A percentile compares a stretch with the other conserved stretches of the same genome.
Conservation (phyloP, 768 basidiomycete genomes). For the Pleurotus tuoliensis region DNA sequence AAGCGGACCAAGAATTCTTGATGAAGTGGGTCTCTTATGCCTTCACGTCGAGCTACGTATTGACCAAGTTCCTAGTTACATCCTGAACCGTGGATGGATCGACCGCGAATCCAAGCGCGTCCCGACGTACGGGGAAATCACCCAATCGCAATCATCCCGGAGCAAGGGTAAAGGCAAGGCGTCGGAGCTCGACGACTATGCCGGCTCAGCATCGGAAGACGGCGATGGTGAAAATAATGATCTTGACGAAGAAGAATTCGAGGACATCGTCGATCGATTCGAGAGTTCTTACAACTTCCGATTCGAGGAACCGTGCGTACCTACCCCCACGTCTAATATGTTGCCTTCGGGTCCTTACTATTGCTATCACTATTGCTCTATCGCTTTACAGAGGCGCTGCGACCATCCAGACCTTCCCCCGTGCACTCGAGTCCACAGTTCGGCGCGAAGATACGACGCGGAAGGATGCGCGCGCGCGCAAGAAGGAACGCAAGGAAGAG, state of each 20-base stretch:
- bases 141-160: slow-evolving; percentile 35
- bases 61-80: slow-evolving; percentile 59
- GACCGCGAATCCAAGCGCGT: slow-evolving; percentile 70
- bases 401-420: slow-evolving; percentile 71
- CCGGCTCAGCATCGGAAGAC: slow-evolving; percentile 20
- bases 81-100: slow-evolving; percentile 96
- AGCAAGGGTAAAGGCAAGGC: slow-evolving; percentile 24
- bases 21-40: slow-evolving; percentile 61
- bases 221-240: slow-evolving; percentile 24
- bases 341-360: too few relatives aligned
- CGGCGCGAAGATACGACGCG: slow-evolving; percentile 74
- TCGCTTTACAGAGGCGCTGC: slow-evolving; percentile 49
- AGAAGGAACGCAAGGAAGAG: slow-evolving; percentile 75
- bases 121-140: slow-evolving; percentile 85
- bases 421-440: slow-evolving; percentile 58
- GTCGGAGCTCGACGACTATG: slow-evolving; percentile 16
- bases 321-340: neutral
- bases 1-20: slow-evolving; percentile 82
- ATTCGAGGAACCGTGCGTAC: slow-evolving; percentile 89
- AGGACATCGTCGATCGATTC: slow-evolving; percentile 87
- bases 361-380: too few relatives aligned
- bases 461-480: slow-evolving; percentile 79
- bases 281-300: slow-evolving; percentile 98
- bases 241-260: slow-evolving; percentile 61
- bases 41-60: neutral